Percentiles rank a stretch among this genome's conserved stretches.
phyloP scores from a whole-genome alignment of 495 filamentous ascomycete genomes.

The Hypoxylon trugodes region DNA sequence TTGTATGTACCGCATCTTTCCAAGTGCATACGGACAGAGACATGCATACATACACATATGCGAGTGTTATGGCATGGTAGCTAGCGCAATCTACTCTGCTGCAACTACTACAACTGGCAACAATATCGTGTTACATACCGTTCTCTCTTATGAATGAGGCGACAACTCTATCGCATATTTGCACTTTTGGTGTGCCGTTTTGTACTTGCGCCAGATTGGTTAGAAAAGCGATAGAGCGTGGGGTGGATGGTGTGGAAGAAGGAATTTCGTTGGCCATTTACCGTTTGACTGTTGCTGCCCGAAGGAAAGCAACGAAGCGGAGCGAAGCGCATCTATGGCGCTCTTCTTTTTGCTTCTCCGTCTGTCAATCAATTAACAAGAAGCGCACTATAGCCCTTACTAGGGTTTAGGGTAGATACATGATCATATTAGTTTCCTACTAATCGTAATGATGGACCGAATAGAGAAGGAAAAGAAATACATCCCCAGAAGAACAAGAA shows the following conservation, averaged over 20 bases:
- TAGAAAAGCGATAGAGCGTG: conserved; percentile 20
- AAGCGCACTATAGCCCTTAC: conserved; percentile 25
- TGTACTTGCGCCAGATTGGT: conserved; percentile 20
- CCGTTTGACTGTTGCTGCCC: conserved; percentile 58
- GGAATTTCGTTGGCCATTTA: conserved; percentile 44
- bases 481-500: not conserved
- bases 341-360: conserved; percentile 38
- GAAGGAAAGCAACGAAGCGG: conserved; percentile 54
- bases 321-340: conserved; percentile 27
- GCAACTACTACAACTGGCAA: conserved; percentile 16
- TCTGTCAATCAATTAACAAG: conserved; percentile 39
- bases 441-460: conserved; percentile 3
- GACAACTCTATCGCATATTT: conserved; percentile 8
- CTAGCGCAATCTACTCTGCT: conserved; percentile 26
- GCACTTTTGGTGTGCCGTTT: not conserved
- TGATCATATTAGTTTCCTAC: conserved; percentile 6
- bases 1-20: conserved; percentile 20
- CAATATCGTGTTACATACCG: conserved; percentile 1
- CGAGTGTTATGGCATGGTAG: conserved; percentile 22
- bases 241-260: conserved; percentile 33
- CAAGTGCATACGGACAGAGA: conserved; percentile 33
- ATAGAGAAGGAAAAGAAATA: not conserved
- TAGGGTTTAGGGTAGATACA: conserved; percentile 13
- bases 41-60: conserved; percentile 16
- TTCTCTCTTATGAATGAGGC: conserved; percentile 9